A percentile compares a stretch with the other conserved stretches of the same genome.
These are phyloP conservation scores for Umbelopsis sp. DNA, from an alignment of 371 early-diverging fungal genomes.

Conservation along the genomic window DNA sequence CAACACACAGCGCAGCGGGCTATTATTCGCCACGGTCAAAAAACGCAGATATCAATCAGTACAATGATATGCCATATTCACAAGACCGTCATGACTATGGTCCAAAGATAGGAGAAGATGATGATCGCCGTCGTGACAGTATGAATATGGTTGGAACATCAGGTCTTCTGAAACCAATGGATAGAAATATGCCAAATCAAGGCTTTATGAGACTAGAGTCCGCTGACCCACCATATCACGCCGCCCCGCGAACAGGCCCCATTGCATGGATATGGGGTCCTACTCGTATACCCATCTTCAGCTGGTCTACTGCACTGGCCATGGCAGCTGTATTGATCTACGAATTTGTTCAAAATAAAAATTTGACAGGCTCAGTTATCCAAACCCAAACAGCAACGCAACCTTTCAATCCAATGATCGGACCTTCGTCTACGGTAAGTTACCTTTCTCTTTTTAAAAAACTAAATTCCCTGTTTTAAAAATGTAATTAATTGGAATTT, in stretches of 20 bases:
- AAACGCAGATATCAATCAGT: conserved; percentile 4
- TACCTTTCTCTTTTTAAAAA: background rate
- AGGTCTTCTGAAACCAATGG: conserved; percentile 8
- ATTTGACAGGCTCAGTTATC: conserved; percentile 56
- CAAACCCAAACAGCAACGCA: conserved; percentile 42
- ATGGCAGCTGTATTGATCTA: conserved; percentile 60
- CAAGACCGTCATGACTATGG: background rate
- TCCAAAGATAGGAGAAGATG: conserved; percentile 9
- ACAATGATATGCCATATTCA: conserved; percentile 14
- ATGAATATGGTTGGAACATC: conserved; percentile 10
- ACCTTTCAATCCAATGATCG: conserved; percentile 66
- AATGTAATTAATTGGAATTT: background rate
- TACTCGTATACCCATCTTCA: conserved; percentile 50
- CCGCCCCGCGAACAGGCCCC: background rate
- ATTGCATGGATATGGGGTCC: conserved; percentile 31
- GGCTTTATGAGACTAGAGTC: conserved; percentile 31
- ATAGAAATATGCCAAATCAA: conserved; percentile 5
- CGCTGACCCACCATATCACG: conserved; percentile 13
- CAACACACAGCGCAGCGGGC: background rate
- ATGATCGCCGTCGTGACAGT: conserved; percentile 4
- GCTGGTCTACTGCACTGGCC: conserved; percentile 51
- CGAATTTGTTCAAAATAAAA: conserved; percentile 57
- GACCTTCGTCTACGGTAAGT: conserved; percentile 59
- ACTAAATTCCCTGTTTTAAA: too few relatives aligned
- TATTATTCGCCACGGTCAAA: conserved; percentile 5